Percentiles rank a stretch among this genome's conserved stretches.
phyloP scores from a whole-genome alignment of 805 yeast genomes.

The Metschnikowia noctiluminum region DNA sequence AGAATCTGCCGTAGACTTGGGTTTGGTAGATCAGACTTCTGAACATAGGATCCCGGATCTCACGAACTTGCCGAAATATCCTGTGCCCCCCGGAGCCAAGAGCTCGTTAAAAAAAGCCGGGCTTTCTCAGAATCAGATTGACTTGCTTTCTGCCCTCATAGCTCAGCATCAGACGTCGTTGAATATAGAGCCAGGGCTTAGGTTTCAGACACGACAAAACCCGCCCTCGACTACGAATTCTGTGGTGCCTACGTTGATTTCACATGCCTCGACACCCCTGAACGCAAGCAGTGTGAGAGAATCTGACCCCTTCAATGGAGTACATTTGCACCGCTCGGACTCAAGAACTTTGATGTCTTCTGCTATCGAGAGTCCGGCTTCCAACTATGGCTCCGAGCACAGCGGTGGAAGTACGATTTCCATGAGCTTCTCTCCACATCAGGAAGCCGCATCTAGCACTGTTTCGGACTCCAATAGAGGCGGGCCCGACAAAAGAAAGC shows the following conservation, averaged over 20 bases:
- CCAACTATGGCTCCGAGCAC: constrained; percentile 14
- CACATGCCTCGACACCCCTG: no score
- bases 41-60: constrained; percentile 14
- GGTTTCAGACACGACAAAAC: no score
- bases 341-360: neutral
- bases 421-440: neutral
- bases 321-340: neutral
- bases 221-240: neutral
- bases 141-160: constrained; percentile 66
- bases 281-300: neutral
- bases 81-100: constrained; percentile 73
- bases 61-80: constrained; percentile 52
- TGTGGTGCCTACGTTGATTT: constrained; percentile 1
- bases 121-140: constrained; percentile 64
- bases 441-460: neutral
- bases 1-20: no score
- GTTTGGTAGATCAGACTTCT: neutral
- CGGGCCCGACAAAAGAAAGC: constrained; percentile 38
- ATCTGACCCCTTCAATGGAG: neutral
- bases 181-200: no score
- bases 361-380: constrained; percentile 13
- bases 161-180: constrained; percentile 57
- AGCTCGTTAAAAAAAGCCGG: constrained; percentile 63
- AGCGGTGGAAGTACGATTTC: constrained; percentile 12
- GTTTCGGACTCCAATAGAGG: neutral